Conservation (phyloP, 108 stramenopile genomes). For the Skeletonema potamos region DNA sequence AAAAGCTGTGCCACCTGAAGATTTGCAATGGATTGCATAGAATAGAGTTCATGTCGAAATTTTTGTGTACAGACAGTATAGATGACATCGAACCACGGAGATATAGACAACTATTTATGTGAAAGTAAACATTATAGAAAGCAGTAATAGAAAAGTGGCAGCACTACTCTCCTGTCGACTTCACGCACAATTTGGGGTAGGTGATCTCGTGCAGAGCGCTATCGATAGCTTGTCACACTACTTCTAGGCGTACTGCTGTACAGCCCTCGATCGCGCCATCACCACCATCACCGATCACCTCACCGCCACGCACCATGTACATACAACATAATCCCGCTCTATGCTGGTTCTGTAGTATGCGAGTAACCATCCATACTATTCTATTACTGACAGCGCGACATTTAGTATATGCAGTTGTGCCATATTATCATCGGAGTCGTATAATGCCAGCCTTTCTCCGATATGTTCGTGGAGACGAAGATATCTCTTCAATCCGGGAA, state of each 20-base stretch:
- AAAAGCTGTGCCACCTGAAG: background rate
- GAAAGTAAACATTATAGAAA: background rate
- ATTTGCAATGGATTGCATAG: slow-evolving; percentile 16
- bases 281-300: no score
- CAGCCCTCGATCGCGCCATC: no score
- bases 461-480: background rate
- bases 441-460: slow-evolving; percentile 4
- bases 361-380: background rate
- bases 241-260: no score
- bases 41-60: background rate
- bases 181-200: no score
- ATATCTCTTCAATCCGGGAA: background rate
- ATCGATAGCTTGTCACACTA: no score
- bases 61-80: background rate
- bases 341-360: no score
- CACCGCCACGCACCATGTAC: no score
- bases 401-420: background rate
- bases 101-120: no score
- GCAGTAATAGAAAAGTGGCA: no score
- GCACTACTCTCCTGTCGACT: no score
- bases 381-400: background rate
- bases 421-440: background rate
- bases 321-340: no score
- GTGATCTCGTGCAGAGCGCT: no score
- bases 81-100: background rate